Base-by-base conservation (phyloP, 2,329 filamentous ascomycete species). In the Claviceps cyperi region DNA sequence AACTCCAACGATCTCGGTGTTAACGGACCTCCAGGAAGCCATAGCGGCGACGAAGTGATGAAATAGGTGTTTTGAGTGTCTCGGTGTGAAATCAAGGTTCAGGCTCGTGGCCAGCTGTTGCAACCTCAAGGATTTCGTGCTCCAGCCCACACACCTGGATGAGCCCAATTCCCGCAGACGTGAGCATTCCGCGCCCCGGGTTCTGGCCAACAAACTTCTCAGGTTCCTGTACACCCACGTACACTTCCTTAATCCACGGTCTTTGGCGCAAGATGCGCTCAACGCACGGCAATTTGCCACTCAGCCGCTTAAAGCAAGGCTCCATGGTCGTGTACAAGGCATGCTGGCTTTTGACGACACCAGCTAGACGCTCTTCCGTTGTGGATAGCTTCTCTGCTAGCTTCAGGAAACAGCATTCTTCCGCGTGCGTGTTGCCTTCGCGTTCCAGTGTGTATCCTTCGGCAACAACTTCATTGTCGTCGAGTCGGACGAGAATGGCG, bases 371-470 rank as follows among this genome's bases (percentile, higher is more conserved):
- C 48, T 78, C 76, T 55, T 84, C 81, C 0, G 72, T 52, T 0
- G 74, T 68, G 2, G 61, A 60, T 50, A 77, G 62, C 54, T 69
- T 58, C 46, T 69, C 59, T 1, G 78, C 71, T 14, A 82, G 75
- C 64, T 98, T 97, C 46, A 82, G 67, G 51, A 98, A 76, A 61
- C 88, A 94, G 65, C 84, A 91, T 69, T 98, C 89, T 64, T 98
- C 92, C 3, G 92, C 92, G 62, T 98, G 92, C 0, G 92, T 97
- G 69, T 98, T 98, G 41, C 91, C 92, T 0, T 81, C 75, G 4
- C 90, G 79, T 66, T 98, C 91, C 52, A 96, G 76, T 0, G 92
- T 96, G 69, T 91, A 97, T 50, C 92, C 91, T 1, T 86, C 86
- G 1, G 85, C 78, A 28, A 94, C 73, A 51, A 94, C 71, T 70